Evolutionary conservation across 345 rosid species (phyloP).

Genomic region (Citrus medica): DNA sequence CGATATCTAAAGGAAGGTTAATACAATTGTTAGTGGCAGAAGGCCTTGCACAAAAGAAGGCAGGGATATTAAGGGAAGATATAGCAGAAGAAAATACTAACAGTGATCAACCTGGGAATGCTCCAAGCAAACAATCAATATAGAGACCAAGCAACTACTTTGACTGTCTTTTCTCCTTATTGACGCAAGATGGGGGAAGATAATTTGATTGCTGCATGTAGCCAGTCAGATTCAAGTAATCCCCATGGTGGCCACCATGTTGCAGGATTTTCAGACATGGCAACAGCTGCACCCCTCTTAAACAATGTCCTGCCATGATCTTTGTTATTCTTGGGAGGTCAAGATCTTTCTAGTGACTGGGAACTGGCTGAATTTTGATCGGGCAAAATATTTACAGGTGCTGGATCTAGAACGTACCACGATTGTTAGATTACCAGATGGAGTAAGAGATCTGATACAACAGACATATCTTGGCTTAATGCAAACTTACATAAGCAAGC

Average conservation of each 20-base stretch:
- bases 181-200: constrained; percentile 3
- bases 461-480: constrained; percentile 38
- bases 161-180: constrained; percentile 15
- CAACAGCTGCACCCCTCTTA: constrained; percentile 6
- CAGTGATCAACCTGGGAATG: constrained; percentile 31
- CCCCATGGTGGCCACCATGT: constrained; percentile 13
- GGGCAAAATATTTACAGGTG: constrained; percentile 28
- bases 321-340: constrained; percentile 29
- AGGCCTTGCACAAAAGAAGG: constrained; percentile 27
- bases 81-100: constrained; percentile 29
- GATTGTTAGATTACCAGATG: constrained; percentile 29
- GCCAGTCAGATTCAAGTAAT: constrained; percentile 13
- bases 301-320: constrained; percentile 20
- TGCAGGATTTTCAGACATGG: constrained; percentile 18
- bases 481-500: constrained; percentile 22
- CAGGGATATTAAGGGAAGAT: constrained; percentile 27
- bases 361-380: constrained; percentile 28
- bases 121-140: constrained; percentile 15
- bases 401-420: constrained; percentile 31
- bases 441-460: constrained; percentile 37
- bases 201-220: neutral
- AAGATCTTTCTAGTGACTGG: constrained; percentile 16
- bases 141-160: constrained; percentile 8
- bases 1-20: constrained; percentile 28
- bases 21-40: constrained; percentile 34